A percentile compares a stretch with the other conserved stretches of the same genome.
Evolutionary conservation across 1,284 basidiomycete genomes (phyloP).

Genomic region (Sanghuangporus weigelae): DNA sequence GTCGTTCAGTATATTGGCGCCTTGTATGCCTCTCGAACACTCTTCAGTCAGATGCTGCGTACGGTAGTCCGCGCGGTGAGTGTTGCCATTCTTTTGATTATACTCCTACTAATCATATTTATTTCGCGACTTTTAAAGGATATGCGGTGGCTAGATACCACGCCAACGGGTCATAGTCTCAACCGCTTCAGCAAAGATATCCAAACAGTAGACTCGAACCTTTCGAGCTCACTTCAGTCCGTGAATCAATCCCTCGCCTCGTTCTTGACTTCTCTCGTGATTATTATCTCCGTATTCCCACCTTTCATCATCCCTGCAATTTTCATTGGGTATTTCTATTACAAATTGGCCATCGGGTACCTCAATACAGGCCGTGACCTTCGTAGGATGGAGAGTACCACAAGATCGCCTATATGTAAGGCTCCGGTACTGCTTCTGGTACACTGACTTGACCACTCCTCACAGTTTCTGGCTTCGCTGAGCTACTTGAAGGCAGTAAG

Average conservation of each 20-base stretch:
- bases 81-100: no score
- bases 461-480: constrained; percentile 75
- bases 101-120: no score
- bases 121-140: no score
- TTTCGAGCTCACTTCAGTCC: constrained; percentile 65
- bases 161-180: constrained; percentile 44
- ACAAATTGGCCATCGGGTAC: constrained; percentile 65
- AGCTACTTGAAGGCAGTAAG: constrained; percentile 63
- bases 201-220: constrained; percentile 68
- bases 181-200: constrained; percentile 74
- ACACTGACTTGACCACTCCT: neutral
- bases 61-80: constrained; percentile 47
- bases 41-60: constrained; percentile 53
- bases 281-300: constrained; percentile 56
- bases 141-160: constrained; percentile 32
- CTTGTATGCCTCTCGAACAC: constrained; percentile 49
- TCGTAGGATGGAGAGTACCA: constrained; percentile 73
- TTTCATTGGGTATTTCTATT: constrained; percentile 59
- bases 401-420: constrained; percentile 48
- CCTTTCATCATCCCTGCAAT: constrained; percentile 67
- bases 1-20: constrained; percentile 58
- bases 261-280: constrained; percentile 58
- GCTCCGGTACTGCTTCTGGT: neutral
- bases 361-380: constrained; percentile 74
- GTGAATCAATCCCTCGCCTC: constrained; percentile 71